A percentile compares a stretch with the other conserved stretches of the same genome.
phyloP scores from a whole-genome alignment of 208 protist genomes.

The Phytomonas sp. region DNA sequence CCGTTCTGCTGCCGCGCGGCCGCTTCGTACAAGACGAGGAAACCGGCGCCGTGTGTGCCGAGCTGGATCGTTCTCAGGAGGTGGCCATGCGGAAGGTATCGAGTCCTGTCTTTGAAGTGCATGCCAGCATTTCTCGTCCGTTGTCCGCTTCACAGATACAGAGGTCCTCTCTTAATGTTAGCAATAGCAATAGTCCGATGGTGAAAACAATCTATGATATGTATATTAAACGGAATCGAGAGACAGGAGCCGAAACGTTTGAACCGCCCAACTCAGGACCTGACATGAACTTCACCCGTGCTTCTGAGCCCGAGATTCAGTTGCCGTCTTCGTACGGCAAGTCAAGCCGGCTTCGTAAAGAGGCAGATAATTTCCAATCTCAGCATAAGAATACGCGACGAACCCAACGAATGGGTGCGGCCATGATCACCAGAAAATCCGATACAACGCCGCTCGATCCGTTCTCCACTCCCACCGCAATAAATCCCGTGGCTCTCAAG shows the following conservation, averaged over 20 bases:
- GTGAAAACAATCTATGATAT: background rate
- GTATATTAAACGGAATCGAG: background rate
- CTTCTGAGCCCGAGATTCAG: constrained; percentile 7
- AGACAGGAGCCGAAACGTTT: background rate
- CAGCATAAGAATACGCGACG: background rate
- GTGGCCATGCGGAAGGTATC: constrained; percentile 3
- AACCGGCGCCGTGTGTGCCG: constrained; percentile 38
- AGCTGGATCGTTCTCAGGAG: constrained; percentile 16
- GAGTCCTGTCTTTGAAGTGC: background rate
- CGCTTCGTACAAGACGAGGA: constrained; percentile 40
- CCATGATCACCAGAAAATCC: background rate
- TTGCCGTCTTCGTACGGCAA: constrained; percentile 43
- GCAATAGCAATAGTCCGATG: background rate
- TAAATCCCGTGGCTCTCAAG: background rate
- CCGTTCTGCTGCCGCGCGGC: constrained; percentile 52
- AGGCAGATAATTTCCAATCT: background rate
- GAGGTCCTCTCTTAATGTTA: background rate
- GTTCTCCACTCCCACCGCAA: background rate
- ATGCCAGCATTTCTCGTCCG: background rate
- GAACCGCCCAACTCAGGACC: background rate
- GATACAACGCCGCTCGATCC: background rate
- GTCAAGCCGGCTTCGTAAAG: constrained; percentile 23
- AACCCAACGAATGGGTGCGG: background rate
- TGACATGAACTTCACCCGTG: background rate
- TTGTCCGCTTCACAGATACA: background rate